Percentiles rank a stretch among this genome's conserved stretches.
phyloP scores from a whole-genome alignment of 768 basidiomycete species.

The Amanita pallidorosea region DNA sequence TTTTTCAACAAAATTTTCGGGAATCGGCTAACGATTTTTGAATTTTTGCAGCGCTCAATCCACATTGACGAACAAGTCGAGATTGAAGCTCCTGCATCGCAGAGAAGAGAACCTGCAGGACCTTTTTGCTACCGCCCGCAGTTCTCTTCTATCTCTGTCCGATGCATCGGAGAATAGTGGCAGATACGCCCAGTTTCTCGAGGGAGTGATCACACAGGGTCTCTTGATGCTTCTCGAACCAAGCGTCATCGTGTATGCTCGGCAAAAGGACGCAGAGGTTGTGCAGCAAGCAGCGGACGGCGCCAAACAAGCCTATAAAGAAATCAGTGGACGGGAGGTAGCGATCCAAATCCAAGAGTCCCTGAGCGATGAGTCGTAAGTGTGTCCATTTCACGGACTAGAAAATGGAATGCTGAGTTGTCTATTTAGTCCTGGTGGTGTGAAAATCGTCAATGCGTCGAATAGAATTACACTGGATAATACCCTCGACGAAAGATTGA shows the following conservation, averaged over 20 bases:
- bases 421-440: conserved; percentile 77
- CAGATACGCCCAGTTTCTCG: conserved; percentile 73
- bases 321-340: conserved; percentile 65
- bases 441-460: conserved; percentile 62
- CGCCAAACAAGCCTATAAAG: conserved; percentile 60
- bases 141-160: conserved; percentile 49
- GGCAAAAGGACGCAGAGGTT: conserved; percentile 53
- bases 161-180: conserved; percentile 33
- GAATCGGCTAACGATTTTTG: conserved; percentile 4
- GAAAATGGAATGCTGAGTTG: neutral
- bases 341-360: conserved; percentile 47
- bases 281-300: conserved; percentile 52
- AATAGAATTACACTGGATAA: conserved; percentile 87
- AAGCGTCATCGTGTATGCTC: conserved; percentile 50
- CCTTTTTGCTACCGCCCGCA: conserved; percentile 68
- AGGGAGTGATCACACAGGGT: conserved; percentile 79
- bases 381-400: conserved; percentile 12
- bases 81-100: conserved; percentile 79
- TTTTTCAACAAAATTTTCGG: neutral
- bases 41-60: conserved; percentile 67
- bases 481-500: conserved; percentile 85
- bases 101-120: conserved; percentile 90
- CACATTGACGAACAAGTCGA: conserved; percentile 92
- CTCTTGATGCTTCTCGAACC: conserved; percentile 77
- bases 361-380: conserved; percentile 63